Percentiles rank a stretch among this genome's conserved stretches.
phyloP scores from a whole-genome alignment of 768 basidiomycete species.

The Wakefieldia striispora region DNA sequence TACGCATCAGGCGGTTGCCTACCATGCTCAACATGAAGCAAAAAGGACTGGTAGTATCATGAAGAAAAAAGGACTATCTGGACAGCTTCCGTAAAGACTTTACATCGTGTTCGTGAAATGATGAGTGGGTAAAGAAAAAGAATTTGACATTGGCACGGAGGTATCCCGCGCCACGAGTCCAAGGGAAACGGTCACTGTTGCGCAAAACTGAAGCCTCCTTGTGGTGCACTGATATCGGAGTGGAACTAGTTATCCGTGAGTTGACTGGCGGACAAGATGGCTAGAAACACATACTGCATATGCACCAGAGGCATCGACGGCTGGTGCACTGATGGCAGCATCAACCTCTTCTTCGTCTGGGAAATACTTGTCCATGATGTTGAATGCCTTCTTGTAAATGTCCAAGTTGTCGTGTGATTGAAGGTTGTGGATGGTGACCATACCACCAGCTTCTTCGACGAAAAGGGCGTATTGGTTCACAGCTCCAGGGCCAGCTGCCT shows the following conservation, averaged over 20 bases:
- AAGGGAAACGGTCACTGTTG: slow-evolving; percentile 41
- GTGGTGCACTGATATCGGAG: slow-evolving; percentile 80
- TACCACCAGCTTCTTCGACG: slow-evolving; percentile 98
- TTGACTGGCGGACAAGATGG: background rate
- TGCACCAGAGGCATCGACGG: slow-evolving; percentile 68
- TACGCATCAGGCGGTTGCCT: slow-evolving; percentile 19
- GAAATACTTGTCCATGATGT: slow-evolving; percentile 98
- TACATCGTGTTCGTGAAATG: slow-evolving; percentile 24
- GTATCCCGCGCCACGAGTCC: slow-evolving; percentile 4
- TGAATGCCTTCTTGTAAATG: slow-evolving; percentile 99
- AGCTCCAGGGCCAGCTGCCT: slow-evolving; percentile 73
- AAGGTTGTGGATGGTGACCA: slow-evolving; percentile 98
- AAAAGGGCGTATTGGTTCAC: slow-evolving; percentile 91
- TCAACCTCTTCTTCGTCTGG: slow-evolving; percentile 95
- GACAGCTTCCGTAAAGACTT: slow-evolving; percentile 8
- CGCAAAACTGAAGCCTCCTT: slow-evolving; percentile 96
- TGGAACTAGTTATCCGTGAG: slow-evolving; percentile 58
- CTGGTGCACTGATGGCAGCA: slow-evolving; percentile 73
- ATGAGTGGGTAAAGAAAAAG: slow-evolving; percentile 11
- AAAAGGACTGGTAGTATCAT: slow-evolving; percentile 12
- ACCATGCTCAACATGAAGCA: slow-evolving; percentile 24
- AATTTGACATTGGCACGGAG: background rate
- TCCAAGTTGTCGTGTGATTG: slow-evolving; percentile 99
- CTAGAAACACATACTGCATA: slow-evolving; percentile 57
- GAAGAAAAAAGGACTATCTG: slow-evolving; percentile 11